Base-by-base conservation (phyloP, 2,329 filamentous ascomycete species). In the Blastomyces parvus region DNA sequence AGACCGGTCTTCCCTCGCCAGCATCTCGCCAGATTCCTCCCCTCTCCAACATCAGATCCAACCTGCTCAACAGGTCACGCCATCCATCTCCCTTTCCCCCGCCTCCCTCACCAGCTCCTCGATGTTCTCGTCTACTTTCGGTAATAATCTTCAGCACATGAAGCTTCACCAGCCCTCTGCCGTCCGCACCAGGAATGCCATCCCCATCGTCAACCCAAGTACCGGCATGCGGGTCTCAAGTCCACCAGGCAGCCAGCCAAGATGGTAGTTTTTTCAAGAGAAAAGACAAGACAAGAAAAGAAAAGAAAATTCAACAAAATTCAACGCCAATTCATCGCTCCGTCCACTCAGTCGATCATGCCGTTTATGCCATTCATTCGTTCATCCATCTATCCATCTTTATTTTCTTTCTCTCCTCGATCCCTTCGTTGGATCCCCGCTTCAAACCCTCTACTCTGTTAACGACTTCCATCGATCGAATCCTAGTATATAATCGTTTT, bases 131-230 rank as follows among this genome's bases (percentile, higher is more conserved):
- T 25, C 48, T 25, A 22, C 30, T 33, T 59, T 59, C 42, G 57
- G 57, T 19, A 86, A 89, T 71, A 82, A 79, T 76, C 67, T 74
- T 69, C 88, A 86, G 71, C 85, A 86, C 77, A 82, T 93, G 70
- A 97, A 96, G 80, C 82, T 95, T 66, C 91, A 96, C 78, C 93
- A 97, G 81, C 91, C 92, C 65, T 84, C 92, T 66, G 90, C 92
- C 66, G 90, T 92, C 67, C 90, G 94, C 69, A 86, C 88, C 64
- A 90, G 91, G 77, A 97, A 97, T 77, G 91, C 94, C 72, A 97
- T 97, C 69, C 93, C 93, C 64, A 99, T 99, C 75, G 90, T 97
- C 78, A 96, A 99, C 82, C 94, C 94, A 62, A 89, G 85, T 69
- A 97, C 93, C 63, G 91, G 94, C 73, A 86, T 91, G 76, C 85